phyloP scores from a whole-genome alignment of 2,329 filamentous ascomycete species.

The Exophiala lecanii-corni region DNA sequence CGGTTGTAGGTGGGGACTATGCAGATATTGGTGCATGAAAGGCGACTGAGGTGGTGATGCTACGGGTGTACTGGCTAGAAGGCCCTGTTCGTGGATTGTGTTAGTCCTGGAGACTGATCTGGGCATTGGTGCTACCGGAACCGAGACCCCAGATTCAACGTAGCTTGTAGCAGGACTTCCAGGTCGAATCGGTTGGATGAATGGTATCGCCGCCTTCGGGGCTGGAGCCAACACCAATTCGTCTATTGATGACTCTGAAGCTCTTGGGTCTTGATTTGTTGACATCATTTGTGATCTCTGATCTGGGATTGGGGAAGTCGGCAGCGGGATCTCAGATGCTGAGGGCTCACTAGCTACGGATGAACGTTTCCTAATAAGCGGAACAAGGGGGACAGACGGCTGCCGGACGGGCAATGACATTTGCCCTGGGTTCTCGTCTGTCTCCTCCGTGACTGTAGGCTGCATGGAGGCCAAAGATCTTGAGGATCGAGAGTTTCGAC shows the following conservation, averaged over 20 bases:
- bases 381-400: not conserved
- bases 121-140: not conserved
- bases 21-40: conserved; percentile 1
- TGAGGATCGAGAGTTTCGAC: not conserved
- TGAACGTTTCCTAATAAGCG: no score
- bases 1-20: conserved; percentile 15
- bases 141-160: conserved; percentile 24
- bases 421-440: conserved; percentile 8
- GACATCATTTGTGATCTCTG: not conserved
- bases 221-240: conserved; percentile 12
- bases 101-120: not conserved
- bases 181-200: conserved; percentile 24
- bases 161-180: conserved; percentile 36
- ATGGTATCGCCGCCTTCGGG: conserved; percentile 13
- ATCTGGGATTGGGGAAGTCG: not conserved
- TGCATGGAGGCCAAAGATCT: conserved; percentile 15
- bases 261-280: not conserved
- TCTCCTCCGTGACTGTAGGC: conserved; percentile 21
- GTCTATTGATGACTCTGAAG: conserved; percentile 3
- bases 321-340: not conserved
- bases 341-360: not conserved
- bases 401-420: not conserved
- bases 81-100: conserved; percentile 1
- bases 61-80: conserved; percentile 10
- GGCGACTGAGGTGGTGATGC: conserved; percentile 10